These are phyloP conservation scores for Rhizopogon sp. DNA, from an alignment of 768 basidiomycete species.

Conservation along the genomic window DNA sequence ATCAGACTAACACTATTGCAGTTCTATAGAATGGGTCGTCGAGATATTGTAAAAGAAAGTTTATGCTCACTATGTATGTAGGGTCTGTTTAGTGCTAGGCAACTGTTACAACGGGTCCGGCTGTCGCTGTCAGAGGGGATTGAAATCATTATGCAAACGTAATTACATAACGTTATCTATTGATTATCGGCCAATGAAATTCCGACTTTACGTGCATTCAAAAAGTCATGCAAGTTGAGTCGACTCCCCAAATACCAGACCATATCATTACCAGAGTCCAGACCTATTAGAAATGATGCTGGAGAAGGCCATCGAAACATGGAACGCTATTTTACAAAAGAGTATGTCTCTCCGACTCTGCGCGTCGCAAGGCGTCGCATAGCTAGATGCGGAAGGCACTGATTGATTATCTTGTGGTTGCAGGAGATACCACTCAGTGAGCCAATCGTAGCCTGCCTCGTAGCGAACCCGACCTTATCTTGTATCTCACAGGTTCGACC, in stretches of 20 bases:
- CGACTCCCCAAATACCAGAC: not conserved
- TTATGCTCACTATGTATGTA: no score
- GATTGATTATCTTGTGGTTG: conserved; percentile 4
- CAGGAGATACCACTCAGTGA: conserved; percentile 25
- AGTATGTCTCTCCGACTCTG: not conserved
- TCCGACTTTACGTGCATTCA: no score
- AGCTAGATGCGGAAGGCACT: not conserved
- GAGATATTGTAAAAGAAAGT: no score
- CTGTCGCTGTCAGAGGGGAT: no score
- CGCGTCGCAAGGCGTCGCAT: not conserved
- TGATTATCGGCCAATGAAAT: no score
- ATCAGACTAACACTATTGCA: no score
- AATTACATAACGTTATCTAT: no score
- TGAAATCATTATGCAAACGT: no score
- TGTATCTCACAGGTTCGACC: conserved; percentile 47
- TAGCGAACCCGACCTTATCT: conserved; percentile 3
- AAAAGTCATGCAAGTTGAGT: no score
- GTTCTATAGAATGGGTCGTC: no score
- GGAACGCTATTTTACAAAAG: not conserved
- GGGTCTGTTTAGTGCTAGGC: no score
- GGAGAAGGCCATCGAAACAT: not conserved
- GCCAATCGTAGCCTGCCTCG: conserved; percentile 8
- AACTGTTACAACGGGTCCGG: no score
- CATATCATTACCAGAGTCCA: not conserved
- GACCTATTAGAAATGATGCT: not conserved